These are phyloP conservation scores for Zygoascus sp. DNA, from an alignment of 1,139 yeast species.

Conservation along the genomic window DNA sequence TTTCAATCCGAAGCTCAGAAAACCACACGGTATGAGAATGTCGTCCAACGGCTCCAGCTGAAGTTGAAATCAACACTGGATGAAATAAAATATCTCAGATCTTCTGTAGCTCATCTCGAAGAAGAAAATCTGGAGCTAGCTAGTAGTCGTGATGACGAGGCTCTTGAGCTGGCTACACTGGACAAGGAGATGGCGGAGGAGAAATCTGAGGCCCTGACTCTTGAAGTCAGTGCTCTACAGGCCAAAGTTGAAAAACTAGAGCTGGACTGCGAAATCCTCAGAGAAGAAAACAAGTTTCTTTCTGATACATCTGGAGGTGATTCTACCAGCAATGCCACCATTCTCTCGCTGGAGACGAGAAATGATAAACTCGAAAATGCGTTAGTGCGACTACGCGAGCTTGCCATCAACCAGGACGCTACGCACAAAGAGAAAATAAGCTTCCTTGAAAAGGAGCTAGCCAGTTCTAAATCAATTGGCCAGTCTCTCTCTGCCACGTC, in stretches of 20 bases:
- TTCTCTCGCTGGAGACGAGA: slow-evolving; percentile 38
- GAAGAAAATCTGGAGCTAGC: slow-evolving; percentile 34
- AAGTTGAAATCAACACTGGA: slow-evolving; percentile 36
- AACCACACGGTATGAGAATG: slow-evolving; percentile 33
- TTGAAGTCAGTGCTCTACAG: slow-evolving; percentile 34
- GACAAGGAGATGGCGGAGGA: slow-evolving; percentile 53
- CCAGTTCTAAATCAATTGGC: slow-evolving; percentile 13
- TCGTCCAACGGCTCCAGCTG: slow-evolving; percentile 38
- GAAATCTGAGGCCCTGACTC: slow-evolving; percentile 38
- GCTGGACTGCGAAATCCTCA: slow-evolving; percentile 41
- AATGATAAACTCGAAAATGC: slow-evolving; percentile 42
- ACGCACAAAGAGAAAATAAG: slow-evolving; percentile 41
- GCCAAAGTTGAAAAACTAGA: slow-evolving; percentile 39
- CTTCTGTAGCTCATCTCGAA: slow-evolving; percentile 24
- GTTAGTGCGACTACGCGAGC: slow-evolving; percentile 36
- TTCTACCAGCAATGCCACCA: slow-evolving; percentile 27
- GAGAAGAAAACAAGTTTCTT: slow-evolving; percentile 46
- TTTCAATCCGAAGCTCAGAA: slow-evolving; percentile 31
- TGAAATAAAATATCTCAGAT: slow-evolving; percentile 33
- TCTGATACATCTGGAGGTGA: slow-evolving; percentile 26
- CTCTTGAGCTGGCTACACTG: slow-evolving; percentile 48
- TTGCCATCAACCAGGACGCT: slow-evolving; percentile 37
- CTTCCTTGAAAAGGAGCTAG: slow-evolving; percentile 28
- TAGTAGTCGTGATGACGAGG: slow-evolving; percentile 39
- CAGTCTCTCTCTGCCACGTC: slow-evolving; percentile 25